A percentile compares a stretch with the other conserved stretches of the same genome.
phyloP scores from a whole-genome alignment of 345 rosid species.

The Mallotus nudiflorus region DNA sequence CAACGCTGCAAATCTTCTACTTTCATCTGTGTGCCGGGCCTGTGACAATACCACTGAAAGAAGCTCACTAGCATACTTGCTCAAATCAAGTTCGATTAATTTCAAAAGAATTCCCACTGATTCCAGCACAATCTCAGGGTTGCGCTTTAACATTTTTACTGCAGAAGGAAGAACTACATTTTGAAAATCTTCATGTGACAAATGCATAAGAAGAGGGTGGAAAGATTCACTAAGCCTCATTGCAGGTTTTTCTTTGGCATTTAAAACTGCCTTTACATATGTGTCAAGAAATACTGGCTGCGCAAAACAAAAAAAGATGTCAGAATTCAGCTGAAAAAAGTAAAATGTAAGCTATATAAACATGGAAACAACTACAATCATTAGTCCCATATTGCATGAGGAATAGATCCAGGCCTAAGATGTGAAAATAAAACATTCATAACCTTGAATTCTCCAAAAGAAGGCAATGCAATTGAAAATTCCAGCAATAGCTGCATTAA shows the following conservation, averaged over 20 bases:
- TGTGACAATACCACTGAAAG: conserved; percentile 71
- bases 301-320: conserved; percentile 29
- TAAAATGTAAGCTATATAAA: conserved; percentile 1
- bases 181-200: conserved; percentile 81
- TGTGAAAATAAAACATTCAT: conserved; percentile 12
- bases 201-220: conserved; percentile 52
- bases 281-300: conserved; percentile 74
- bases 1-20: conserved; percentile 73
- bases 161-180: conserved; percentile 75
- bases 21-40: conserved; percentile 87
- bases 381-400: neutral
- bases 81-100: conserved; percentile 72
- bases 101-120: conserved; percentile 69
- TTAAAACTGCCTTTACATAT: conserved; percentile 80
- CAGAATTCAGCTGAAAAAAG: conserved; percentile 5
- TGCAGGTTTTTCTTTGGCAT: conserved; percentile 71
- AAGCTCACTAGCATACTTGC: conserved; percentile 82
- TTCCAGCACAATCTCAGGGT: conserved; percentile 92
- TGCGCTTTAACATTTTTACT: conserved; percentile 92
- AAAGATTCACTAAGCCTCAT: conserved; percentile 63
- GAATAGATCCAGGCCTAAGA: neutral
- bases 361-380: neutral
- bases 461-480: conserved; percentile 50
- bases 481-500: conserved; percentile 66
- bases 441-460: conserved; percentile 73